These are phyloP conservation scores for Boehmeria nivea DNA, from an alignment of 306 rosid genomes.

Conservation along the genomic window DNA sequence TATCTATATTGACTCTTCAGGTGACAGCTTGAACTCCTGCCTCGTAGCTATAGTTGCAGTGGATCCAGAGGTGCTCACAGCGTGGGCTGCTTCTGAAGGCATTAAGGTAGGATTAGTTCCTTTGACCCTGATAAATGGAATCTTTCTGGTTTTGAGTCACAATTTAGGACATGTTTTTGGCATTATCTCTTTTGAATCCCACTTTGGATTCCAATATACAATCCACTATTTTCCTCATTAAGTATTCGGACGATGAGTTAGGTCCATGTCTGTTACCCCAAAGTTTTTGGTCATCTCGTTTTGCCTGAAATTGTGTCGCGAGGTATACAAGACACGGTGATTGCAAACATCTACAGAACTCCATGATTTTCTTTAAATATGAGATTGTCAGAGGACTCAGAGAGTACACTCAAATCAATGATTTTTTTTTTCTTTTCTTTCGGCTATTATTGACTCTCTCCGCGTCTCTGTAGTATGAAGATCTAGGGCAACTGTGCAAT, in stretches of 20 bases:
- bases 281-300: neutral
- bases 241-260: too few species aligned
- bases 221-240: neutral
- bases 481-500: conserved; percentile 64
- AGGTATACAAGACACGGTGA: neutral
- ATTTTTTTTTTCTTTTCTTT: neutral
- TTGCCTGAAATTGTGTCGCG: neutral
- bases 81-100: conserved; percentile 78
- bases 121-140: neutral
- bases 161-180: neutral
- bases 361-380: neutral
- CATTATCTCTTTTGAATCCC: neutral
- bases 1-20: conserved; percentile 29
- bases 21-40: conserved; percentile 77
- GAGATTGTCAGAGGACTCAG: neutral
- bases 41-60: conserved; percentile 72
- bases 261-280: too few species aligned
- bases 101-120: conserved; percentile 44
- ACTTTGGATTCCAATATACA: neutral
- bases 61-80: conserved; percentile 61
- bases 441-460: conserved; percentile 11
- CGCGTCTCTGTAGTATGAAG: conserved; percentile 44
- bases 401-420: neutral
- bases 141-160: too few species aligned
- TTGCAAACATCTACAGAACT: neutral